Conservation (phyloP, 192 early-diverging fungal genomes). For the Dimargaris verticillata region DNA sequence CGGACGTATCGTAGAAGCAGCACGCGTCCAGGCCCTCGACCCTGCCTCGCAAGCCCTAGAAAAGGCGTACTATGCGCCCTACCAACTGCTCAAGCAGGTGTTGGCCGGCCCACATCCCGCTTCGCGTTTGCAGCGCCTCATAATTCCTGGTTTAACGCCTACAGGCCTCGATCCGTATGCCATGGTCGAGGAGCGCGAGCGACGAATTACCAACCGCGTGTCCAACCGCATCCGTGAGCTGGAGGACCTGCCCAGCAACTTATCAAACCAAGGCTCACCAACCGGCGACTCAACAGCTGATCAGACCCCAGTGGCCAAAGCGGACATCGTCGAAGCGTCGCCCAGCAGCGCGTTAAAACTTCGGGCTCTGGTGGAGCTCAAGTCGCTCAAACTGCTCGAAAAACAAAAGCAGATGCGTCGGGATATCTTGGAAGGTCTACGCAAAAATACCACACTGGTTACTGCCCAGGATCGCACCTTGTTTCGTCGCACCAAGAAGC, state of each 20-base stretch:
- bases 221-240: conserved; percentile 66
- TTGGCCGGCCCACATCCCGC: conserved; percentile 29
- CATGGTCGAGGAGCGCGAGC: conserved; percentile 62
- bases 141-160: conserved; percentile 57
- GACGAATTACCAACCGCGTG: conserved; percentile 47
- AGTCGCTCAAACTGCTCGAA: conserved; percentile 57
- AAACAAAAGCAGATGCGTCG: conserved; percentile 62
- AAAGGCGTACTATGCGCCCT: conserved; percentile 37
- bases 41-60: conserved; percentile 23
- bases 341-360: conserved; percentile 41
- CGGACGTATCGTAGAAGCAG: conserved; percentile 37
- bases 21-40: conserved; percentile 21
- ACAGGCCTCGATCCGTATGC: conserved; percentile 65
- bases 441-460: conserved; percentile 55
- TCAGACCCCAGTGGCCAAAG: conserved; percentile 14
- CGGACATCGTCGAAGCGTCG: conserved; percentile 16
- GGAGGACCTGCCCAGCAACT: conserved; percentile 43
- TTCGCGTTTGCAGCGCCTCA: conserved; percentile 42
- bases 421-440: conserved; percentile 56
- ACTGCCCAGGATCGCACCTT: conserved; percentile 61
- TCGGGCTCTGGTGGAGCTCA: conserved; percentile 74
- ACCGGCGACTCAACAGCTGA: conserved; percentile 12
- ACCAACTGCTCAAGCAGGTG: conserved; percentile 38
- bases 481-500: conserved; percentile 68
- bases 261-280: conserved; percentile 32